These are phyloP conservation scores for Eucalyptus camaldulensis DNA, from an alignment of 345 rosid genomes.

Conservation along the genomic window DNA sequence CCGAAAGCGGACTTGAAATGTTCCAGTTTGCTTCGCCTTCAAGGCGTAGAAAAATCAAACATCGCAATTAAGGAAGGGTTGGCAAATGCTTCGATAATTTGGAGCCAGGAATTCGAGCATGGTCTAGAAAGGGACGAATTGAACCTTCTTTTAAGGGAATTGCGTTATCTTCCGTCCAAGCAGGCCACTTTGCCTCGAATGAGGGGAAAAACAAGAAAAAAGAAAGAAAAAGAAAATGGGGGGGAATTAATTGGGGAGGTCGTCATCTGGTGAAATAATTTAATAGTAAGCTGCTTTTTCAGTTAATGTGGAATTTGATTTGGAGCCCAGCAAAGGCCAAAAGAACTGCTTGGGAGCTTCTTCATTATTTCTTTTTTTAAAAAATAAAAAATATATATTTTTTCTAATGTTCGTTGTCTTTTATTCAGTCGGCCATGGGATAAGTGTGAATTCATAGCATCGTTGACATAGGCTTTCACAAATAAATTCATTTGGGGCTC, in stretches of 20 bases:
- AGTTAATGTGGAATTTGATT: background rate
- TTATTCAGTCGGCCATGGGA: background rate
- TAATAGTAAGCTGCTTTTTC: conserved; percentile 2
- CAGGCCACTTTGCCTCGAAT: background rate
- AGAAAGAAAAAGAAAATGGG: background rate
- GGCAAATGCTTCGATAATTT: background rate
- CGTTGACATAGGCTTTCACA: background rate
- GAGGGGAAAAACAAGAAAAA: background rate
- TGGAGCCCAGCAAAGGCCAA: conserved; percentile 15
- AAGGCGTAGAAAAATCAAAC: background rate
- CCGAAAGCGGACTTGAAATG: background rate
- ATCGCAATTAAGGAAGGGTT: background rate
- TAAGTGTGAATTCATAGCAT: background rate
- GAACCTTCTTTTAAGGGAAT: background rate
- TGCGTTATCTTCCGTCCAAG: background rate
- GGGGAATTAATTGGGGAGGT: background rate
- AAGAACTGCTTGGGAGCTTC: background rate
- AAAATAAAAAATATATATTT: background rate
- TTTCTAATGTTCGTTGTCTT: background rate
- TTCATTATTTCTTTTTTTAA: background rate
- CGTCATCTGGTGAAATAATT: conserved; percentile 1
- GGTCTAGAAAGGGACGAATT: background rate
- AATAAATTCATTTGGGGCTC: background rate
- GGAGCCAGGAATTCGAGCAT: background rate
- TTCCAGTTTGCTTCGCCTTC: background rate